These are phyloP conservation scores for Eutreptiella sp. DNA, from an alignment of 208 protist species.

Conservation along the genomic window DNA sequence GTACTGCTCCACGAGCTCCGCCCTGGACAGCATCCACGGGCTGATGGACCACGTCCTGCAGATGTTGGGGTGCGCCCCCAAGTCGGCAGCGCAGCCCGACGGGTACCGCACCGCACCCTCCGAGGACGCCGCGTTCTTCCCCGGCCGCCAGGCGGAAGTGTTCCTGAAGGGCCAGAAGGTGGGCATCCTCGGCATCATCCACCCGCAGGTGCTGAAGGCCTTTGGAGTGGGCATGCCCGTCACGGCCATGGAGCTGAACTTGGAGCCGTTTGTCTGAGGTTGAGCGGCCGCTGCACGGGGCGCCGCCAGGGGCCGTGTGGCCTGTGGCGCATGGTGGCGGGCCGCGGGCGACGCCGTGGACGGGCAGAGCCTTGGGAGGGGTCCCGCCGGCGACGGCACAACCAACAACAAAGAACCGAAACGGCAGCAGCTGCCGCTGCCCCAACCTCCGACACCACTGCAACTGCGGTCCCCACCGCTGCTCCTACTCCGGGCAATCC, in stretches of 20 bases:
- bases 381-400: too few relatives aligned
- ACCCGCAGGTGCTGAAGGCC: slow-evolving; percentile 70
- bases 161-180: slow-evolving; percentile 23
- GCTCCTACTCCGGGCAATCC: too few relatives aligned
- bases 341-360: too few relatives aligned
- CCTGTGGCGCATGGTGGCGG: too few relatives aligned
- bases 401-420: too few relatives aligned
- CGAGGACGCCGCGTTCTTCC: slow-evolving; percentile 69
- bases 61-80: slow-evolving; percentile 27
- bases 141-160: slow-evolving; percentile 72
- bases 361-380: too few relatives aligned
- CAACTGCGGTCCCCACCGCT: too few relatives aligned
- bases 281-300: too few relatives aligned
- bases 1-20: slow-evolving; percentile 31
- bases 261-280: slow-evolving; percentile 32
- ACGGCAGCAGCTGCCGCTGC: too few relatives aligned
- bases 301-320: too few relatives aligned
- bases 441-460: too few relatives aligned
- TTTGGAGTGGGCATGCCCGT: slow-evolving; percentile 83
- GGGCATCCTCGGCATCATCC: slow-evolving; percentile 37
- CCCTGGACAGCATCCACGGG: slow-evolving; percentile 62
- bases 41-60: slow-evolving; percentile 52
- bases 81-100: background rate
- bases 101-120: background rate
- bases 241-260: slow-evolving; percentile 78